A percentile compares a stretch with the other conserved stretches of the same genome.
phyloP scores from a whole-genome alignment of 768 basidiomycete genomes.

The Phlebiopsis flavidoalba region DNA sequence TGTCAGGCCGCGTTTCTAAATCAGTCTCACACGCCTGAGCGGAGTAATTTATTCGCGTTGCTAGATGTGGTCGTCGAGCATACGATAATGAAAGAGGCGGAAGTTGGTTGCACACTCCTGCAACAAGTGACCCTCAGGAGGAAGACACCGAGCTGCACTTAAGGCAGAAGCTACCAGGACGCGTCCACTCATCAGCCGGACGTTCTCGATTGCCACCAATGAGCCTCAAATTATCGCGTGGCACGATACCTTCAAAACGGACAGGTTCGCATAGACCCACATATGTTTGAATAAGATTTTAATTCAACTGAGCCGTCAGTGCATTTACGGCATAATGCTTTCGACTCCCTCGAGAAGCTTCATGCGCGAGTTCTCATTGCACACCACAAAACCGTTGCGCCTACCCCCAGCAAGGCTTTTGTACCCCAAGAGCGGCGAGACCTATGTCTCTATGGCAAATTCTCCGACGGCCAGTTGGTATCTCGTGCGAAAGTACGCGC shows the following conservation, averaged over 20 bases:
- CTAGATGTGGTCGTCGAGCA: constrained; percentile 92
- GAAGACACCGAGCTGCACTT: constrained; percentile 46
- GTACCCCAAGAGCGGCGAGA: constrained; percentile 77
- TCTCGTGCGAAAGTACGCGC: constrained; percentile 86
- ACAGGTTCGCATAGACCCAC: constrained; percentile 52
- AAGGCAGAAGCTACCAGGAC: constrained; percentile 87
- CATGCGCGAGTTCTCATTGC: constrained; percentile 86
- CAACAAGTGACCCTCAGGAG: constrained; percentile 38
- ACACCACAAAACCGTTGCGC: constrained; percentile 66
- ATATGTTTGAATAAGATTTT: not conserved
- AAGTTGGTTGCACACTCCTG: constrained; percentile 44
- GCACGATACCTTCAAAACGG: too few species aligned
- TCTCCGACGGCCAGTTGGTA: constrained; percentile 94
- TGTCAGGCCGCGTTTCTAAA: constrained; percentile 34
- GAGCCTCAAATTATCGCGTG: constrained; percentile 84
- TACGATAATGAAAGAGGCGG: constrained; percentile 73
- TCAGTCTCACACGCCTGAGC: not conserved
- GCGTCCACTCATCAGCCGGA: constrained; percentile 92
- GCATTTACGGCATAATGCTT: constrained; percentile 73
- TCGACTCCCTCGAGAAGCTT: constrained; percentile 83
- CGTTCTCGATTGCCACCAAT: constrained; percentile 56
- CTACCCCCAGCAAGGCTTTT: constrained; percentile 57
- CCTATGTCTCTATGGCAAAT: constrained; percentile 85
- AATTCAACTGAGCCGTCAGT: not conserved
- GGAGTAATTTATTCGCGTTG: not conserved